These are phyloP conservation scores for Pyropia haitanensis DNA, from an alignment of 23 red algal genomes.

Conservation along the genomic window DNA sequence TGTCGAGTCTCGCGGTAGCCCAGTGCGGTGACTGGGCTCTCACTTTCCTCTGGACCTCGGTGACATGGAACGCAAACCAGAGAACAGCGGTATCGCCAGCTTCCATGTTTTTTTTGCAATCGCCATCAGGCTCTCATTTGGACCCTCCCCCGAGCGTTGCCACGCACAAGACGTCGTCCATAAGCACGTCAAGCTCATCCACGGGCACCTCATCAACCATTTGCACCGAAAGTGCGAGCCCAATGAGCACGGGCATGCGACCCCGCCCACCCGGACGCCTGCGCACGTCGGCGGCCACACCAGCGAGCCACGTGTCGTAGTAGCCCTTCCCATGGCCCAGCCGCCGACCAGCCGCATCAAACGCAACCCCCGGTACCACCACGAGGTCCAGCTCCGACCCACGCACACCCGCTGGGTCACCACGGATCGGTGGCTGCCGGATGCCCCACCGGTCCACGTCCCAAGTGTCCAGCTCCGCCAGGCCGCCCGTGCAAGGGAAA, in stretches of 20 bases:
- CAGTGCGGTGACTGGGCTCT: too few species aligned
- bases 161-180: conserved; percentile 25
- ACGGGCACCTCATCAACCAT: conserved; percentile 46
- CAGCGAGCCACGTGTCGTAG: conserved; percentile 66
- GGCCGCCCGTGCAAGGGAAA: neutral
- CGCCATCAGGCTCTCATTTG: too few species aligned
- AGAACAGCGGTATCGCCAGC: too few species aligned
- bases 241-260: conserved; percentile 31
- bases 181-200: conserved; percentile 30
- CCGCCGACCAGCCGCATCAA: conserved; percentile 60
- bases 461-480: conserved; percentile 51
- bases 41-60: too few species aligned
- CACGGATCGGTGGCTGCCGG: conserved; percentile 47
- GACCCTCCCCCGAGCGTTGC: neutral
- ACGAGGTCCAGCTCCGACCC: conserved; percentile 55
- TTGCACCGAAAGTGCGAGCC: conserved; percentile 28
- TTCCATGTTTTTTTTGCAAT: too few species aligned
- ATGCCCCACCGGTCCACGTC: conserved; percentile 42
- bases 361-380: conserved; percentile 89
- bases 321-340: conserved; percentile 91
- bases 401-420: neutral
- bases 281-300: neutral
- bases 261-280: neutral
- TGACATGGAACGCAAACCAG: too few species aligned
- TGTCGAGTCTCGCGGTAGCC: too few species aligned